Evolutionary conservation across 306 rosid genomes (phyloP), one percentile per base, ranked within the genome.

Genomic region (Fragaria vesca): DNA sequence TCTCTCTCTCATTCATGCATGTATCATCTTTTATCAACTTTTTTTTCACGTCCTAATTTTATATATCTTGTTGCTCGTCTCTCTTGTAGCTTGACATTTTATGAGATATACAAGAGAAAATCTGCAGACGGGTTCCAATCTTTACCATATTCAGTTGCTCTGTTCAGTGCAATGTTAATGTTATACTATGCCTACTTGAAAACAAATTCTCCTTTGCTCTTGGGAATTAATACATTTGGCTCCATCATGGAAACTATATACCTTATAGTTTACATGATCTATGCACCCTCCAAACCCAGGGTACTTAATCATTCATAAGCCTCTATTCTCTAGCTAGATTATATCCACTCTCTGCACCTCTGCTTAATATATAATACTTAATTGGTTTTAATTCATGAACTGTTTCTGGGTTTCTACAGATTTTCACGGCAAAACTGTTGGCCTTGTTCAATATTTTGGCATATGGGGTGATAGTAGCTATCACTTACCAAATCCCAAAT

Each of bases 121-220:
- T 86, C 89, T 24, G 79, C 89, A 12, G 79, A 77, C 10, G 84
- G 72, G 10, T 86, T 83, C 58, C 87, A 75, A 9, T 26, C 81
- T 1, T 13, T 83, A 47, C 89, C 89, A 2, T 86, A 86, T 71
- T 81, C 83, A 6, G 87, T 83, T 28, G 87, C 89, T 8, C 36
- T 86, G 17, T 86, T 86, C 54, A 86, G 85, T 12, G 75, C 87
- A 3, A 86, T 75, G 83, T 18, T 86, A 0, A 80, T 72, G 60
- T 71, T 86, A 3, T 86, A 86, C 77, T 86, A 86, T 61, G 89
- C 81, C 8, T 21, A 74, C 17, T 76, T 83, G 18, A 83, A 86
- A 63, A 28, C n/a, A 18, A 30, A 65, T 54, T 73, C 78, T 3
- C 0, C 62, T 28, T 11, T 86, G 51, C 78, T 86, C 43, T 12